Percentiles rank a stretch among this genome's conserved stretches.
phyloP scores from a whole-genome alignment of 441 rosid species.

The Jatropha podagrica region DNA sequence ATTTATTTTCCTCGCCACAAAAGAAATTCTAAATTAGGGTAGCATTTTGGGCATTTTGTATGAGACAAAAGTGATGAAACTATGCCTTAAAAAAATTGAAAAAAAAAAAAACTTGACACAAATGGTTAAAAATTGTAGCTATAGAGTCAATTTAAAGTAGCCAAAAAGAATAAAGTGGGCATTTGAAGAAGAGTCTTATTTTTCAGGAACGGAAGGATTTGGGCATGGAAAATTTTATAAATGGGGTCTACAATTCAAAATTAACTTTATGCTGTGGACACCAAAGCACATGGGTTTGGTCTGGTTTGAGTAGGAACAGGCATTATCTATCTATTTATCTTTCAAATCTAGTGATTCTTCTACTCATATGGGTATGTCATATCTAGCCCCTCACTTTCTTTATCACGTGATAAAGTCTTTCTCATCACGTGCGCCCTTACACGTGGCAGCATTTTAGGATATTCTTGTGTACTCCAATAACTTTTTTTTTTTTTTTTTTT shows the following conservation, averaged over 20 bases:
- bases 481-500: neutral
- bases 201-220: neutral
- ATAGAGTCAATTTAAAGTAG: no score
- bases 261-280: neutral
- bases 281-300: conserved; percentile 27
- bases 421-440: conserved; percentile 22
- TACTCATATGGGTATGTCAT: neutral
- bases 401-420: conserved; percentile 28
- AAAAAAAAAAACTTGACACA: neutral
- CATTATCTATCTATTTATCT: neutral
- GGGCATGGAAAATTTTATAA: conserved; percentile 11
- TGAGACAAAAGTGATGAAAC: no score
- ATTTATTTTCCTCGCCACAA: no score
- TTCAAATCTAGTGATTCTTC: neutral
- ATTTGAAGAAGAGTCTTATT: neutral
- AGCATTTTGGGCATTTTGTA: no score
- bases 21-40: no score
- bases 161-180: neutral
- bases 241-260: conserved; percentile 21
- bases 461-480: no score
- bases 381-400: neutral
- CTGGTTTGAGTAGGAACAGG: neutral
- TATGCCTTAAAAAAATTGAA: no score
- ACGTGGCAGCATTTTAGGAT: neutral
- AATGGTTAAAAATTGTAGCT: neutral